Percentiles rank a stretch among this genome's conserved stretches.
Evolutionary conservation across 352 stramenopile genomes (phyloP).

Genomic region (Pythium monospermum): DNA sequence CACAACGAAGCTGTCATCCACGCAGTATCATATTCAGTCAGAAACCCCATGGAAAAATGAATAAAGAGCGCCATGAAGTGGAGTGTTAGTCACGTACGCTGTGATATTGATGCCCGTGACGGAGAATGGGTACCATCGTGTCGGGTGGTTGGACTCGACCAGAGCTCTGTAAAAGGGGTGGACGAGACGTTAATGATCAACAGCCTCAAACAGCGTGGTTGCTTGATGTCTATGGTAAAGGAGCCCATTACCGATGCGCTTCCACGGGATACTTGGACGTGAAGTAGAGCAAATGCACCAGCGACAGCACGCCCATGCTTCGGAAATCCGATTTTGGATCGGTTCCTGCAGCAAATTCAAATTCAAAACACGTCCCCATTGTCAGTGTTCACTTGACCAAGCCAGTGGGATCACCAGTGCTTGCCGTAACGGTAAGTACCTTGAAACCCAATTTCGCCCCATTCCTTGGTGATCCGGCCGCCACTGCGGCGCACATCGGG

Average conservation of each 20-base stretch:
- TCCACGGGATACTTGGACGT: slow-evolving; percentile 68
- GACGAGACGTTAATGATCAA: too few relatives aligned
- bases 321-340: slow-evolving; percentile 85
- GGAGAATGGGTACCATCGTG: slow-evolving; percentile 81
- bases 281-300: slow-evolving; percentile 76
- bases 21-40: not conserved
- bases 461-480: slow-evolving; percentile 83
- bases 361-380: too few relatives aligned
- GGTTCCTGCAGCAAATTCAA: slow-evolving; percentile 34
- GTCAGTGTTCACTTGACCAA: too few relatives aligned
- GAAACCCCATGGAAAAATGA: not conserved
- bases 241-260: slow-evolving; percentile 43
- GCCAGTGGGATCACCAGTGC: too few relatives aligned
- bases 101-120: slow-evolving; percentile 87
- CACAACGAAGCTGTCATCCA: slow-evolving; percentile 47
- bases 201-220: too few relatives aligned
- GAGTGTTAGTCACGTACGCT: slow-evolving; percentile 26
- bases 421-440: slow-evolving; percentile 29
- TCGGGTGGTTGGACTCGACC: slow-evolving; percentile 79
- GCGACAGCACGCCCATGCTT: slow-evolving; percentile 75
- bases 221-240: not conserved
- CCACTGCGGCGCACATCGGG: slow-evolving; percentile 64
- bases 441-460: slow-evolving; percentile 86
- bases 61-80: not conserved
- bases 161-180: slow-evolving; percentile 45